Base-by-base conservation (phyloP, 495 filamentous ascomycete genomes). In the Neurospora sp. region DNA sequence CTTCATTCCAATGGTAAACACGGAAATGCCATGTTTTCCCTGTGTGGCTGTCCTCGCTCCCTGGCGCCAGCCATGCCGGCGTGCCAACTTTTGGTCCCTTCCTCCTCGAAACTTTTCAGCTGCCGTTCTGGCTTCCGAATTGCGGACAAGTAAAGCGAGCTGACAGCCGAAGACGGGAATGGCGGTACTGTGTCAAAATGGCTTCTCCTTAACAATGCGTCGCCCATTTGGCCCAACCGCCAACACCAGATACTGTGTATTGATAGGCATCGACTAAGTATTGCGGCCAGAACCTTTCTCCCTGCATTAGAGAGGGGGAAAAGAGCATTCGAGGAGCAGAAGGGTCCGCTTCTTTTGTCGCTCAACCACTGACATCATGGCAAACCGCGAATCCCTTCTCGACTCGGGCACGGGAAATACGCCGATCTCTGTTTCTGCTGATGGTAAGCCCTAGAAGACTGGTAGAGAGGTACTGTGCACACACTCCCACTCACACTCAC, bases 311-410 rank as follows among this genome's bases (percentile, higher is more conserved):
- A 69, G 39, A 41, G 39, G 69, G 20, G 37, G 12, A 18, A 35
- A 27, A 22, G 4, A 18, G 53, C 53, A 65, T 65, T 72, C 71
- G 70, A 42, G 71, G 71, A 45, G 70, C 42, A 35, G 14, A 20
- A 44, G 47, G 68, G 18, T 68, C 73, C 71, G 39, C 47, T 39
- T 12, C 39, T 27, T 39, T 70, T 71, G 69, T 73, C 37, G 53
- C 12, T 65, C 72, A 70, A 74, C 78, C 78, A 80, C 72, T 80
- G 77, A 80, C 78, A 79, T 80, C 78, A 78, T 78, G 69, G 70
- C 47, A 68, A 71, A 14, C 12, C 39, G 70, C 68, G 35, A 37
- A 73, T 72, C 74, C 41, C 69, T 71, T 72, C 39, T 59, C 45
- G 5, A 35, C 61, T 39, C 37, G 71, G 72, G 68, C 44, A 41